Conservation (phyloP, 2,329 filamentous ascomycete species). For the Juglanconis juglandina region DNA sequence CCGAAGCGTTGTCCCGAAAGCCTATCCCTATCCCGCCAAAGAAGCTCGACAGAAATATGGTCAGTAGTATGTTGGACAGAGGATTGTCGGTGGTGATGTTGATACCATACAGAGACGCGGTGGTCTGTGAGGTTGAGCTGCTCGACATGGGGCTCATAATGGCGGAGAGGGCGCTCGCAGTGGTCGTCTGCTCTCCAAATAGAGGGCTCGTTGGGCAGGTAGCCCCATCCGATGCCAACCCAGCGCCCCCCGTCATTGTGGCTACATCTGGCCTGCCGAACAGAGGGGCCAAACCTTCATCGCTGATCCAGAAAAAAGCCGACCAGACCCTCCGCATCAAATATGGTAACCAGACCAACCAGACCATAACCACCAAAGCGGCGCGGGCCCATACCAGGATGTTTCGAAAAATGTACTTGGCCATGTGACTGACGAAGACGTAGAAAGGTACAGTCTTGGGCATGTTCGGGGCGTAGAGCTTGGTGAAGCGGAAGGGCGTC, state of each 20-base stretch:
- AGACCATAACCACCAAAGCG: slow-evolving; percentile 75
- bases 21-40: slow-evolving; percentile 9
- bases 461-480: slow-evolving; percentile 94
- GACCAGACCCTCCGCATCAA: slow-evolving; percentile 91
- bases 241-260: slow-evolving; percentile 23
- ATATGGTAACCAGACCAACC: slow-evolving; percentile 85
- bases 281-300: slow-evolving; percentile 59
- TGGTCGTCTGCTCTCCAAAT: slow-evolving; percentile 33
- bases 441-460: slow-evolving; percentile 75
- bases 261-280: slow-evolving; percentile 21
- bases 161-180: slow-evolving; percentile 33
- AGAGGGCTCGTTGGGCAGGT: slow-evolving; percentile 40
- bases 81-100: slow-evolving; percentile 32
- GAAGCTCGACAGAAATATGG: slow-evolving; percentile 15
- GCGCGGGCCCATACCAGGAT: slow-evolving; percentile 76
- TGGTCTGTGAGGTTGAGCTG: slow-evolving; percentile 26
- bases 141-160: slow-evolving; percentile 34
- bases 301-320: slow-evolving; percentile 89
- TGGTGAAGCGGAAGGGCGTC: slow-evolving; percentile 96
- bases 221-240: slow-evolving; percentile 25
- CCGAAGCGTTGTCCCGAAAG: slow-evolving; percentile 1
- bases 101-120: slow-evolving; percentile 24
- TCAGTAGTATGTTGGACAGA: slow-evolving; percentile 30
- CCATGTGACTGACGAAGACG: slow-evolving; percentile 76
- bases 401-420: slow-evolving; percentile 68